Base-by-base conservation (phyloP, 2,329 filamentous ascomycete species). In the Pezicula carpinea region DNA sequence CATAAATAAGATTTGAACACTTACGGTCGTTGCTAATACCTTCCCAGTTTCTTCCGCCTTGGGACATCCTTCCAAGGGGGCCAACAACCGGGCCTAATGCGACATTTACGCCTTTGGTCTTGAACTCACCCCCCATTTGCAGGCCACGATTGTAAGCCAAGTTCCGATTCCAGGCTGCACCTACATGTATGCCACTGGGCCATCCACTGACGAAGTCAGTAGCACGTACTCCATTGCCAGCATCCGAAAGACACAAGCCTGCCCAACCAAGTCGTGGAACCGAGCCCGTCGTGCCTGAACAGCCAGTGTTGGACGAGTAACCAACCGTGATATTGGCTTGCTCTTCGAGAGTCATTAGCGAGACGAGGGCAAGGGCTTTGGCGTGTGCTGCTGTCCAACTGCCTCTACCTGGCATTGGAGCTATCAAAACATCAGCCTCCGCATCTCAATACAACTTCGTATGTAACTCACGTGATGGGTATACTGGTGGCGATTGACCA, bases 1-100 rank as follows among this genome's bases (percentile, higher is more conserved):
- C n/a, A 18, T 6, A 4, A 19, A 17, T 34, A 35, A n/a, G 5
- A 38, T 2, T 22, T n/a, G 23, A 10, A 14, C 17, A 50, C 54
- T 46, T 43, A 57, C 54, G 56, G 47, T 60, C 59, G 44, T 53
- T 57, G 11, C 41, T 49, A 11, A 71, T 70, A 1, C 71, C 73
- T 64, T 82, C 80, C 84, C 85, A 88, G 59, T 84, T 85, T 31
- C 83, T 71, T n/a, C 85, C 85, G 35, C 81, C 82, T 53, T 83
- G 77, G 2, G 83, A 79, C 26, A 76, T 70, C 52, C 84, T 75
- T 43, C 86, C 86, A 26, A 90, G 65, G 3, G 85, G 84, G 0
- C 85, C 85, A 66, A 87, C 83, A 4, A 57, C 56, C 8, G 58
- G 59, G 5, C 87, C 87, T 5, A 92, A 73, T 59, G 83, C 80